Evolutionary conservation across 2,329 filamentous ascomycete species (phyloP), one percentile per base, ranked within the genome.

Genomic region (Leptographium wingfieldii): DNA sequence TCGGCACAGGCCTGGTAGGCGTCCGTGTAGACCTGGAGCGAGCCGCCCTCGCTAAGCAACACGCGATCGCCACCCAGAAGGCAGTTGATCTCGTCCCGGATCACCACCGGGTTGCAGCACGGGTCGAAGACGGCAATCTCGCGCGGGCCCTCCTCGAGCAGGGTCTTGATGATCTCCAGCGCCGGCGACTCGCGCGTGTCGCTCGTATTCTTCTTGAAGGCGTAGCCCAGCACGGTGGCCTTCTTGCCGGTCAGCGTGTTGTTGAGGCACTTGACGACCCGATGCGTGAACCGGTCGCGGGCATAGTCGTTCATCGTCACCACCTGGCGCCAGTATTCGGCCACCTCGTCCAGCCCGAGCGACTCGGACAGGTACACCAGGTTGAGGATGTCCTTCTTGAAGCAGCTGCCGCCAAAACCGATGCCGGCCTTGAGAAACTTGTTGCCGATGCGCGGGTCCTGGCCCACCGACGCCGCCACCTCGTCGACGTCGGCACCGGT

Each of bases 351-450:
- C 12, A 91, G 75, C 57, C 85, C 81, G 59, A 90, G 76, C 3
- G 80, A 82, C 66, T 89, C 84, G 19, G 88, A 84, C 35, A 92
- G 77, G 72, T 92, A 90, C 22, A 85, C 81, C 46, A 92, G 74
- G 70, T 81, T 87, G 56, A 88, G 76, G 51, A 91, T 82, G 68
- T 92, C 88, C 72, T 92, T 92, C 71, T 86, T 84, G 77, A 92
- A 91, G 72, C 88, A 92, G 62, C 83, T 87, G 25, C 88, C 88
- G 59, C 88, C 88, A 67, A 92, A 92, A 19, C 88, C 88, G 40
- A 90, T 81, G 48, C 84, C 85, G 9, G 88, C 84, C 71, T 87
- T 85, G 49, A 92, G 76, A 72, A 90, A 88, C 69, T 85, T 83
- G 63, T 80, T 76, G 7, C 88, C 88, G 61, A 92, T 88, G 56